phyloP scores from a whole-genome alignment of 768 basidiomycete species.

The Trametes sanguinea region DNA sequence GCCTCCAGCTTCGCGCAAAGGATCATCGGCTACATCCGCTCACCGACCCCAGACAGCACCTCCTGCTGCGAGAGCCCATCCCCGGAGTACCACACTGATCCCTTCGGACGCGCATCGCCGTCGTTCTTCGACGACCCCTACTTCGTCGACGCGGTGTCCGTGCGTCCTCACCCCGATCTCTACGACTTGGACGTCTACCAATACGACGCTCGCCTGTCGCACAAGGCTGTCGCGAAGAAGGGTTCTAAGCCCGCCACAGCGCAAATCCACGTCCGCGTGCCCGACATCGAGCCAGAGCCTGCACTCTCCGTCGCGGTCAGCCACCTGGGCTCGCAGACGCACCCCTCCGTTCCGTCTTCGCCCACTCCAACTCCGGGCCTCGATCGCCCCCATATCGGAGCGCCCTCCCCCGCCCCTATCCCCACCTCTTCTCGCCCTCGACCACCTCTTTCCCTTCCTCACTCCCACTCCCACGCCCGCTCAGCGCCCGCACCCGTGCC shows the following conservation, averaged over 20 bases:
- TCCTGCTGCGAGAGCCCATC: not conserved
- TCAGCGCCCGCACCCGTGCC: not conserved
- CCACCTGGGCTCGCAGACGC: not conserved
- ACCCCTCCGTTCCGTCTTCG: not conserved
- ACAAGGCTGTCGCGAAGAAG: not conserved
- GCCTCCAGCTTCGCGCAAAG: slow-evolving; percentile 13
- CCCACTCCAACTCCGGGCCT: slow-evolving; percentile 1
- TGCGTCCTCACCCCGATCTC: slow-evolving; percentile 7
- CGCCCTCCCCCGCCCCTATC: not conserved
- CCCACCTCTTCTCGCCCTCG: not conserved
- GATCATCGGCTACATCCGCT: slow-evolving; percentile 15
- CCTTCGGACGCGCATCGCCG: slow-evolving; percentile 9
- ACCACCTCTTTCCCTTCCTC: not conserved
- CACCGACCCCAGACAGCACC: slow-evolving; percentile 1
- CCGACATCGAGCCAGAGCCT: not conserved
- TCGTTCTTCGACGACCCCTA: slow-evolving; percentile 17
- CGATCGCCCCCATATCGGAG: not conserved
- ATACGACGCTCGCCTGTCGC: not conserved
- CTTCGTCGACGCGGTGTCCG: slow-evolving; percentile 1
- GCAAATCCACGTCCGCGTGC: slow-evolving; percentile 2
- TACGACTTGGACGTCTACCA: slow-evolving; percentile 17
- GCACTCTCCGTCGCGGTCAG: not conserved
- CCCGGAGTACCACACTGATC: slow-evolving; percentile 8
- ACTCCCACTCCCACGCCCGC: not conserved
- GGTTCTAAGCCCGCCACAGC: not conserved